A percentile compares a stretch with the other conserved stretches of the same genome.
Evolutionary conservation across 495 filamentous ascomycete genomes (phyloP).

Genomic region (Extremus antarcticus): DNA sequence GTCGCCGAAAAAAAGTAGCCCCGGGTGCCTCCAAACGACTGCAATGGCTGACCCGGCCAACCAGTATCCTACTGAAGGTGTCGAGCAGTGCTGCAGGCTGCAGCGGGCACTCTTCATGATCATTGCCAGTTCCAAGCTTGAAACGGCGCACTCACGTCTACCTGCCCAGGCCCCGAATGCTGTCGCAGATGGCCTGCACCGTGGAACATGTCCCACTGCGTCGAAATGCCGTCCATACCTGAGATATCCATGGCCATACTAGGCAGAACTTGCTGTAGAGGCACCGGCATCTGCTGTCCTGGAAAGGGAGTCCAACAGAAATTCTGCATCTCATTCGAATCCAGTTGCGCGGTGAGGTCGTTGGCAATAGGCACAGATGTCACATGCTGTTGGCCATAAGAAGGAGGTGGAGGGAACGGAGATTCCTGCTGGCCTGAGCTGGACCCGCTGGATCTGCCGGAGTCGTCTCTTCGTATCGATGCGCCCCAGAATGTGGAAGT

Average conservation of each 20-base stretch:
- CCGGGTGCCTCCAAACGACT: too few species aligned
- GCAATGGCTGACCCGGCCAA: too few species aligned
- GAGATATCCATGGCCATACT: constrained; percentile 4
- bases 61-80: too few species aligned
- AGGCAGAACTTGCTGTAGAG: not conserved
- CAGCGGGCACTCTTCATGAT: too few species aligned
- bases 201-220: not conserved
- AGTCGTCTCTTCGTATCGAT: constrained; percentile 9
- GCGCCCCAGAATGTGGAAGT: constrained; percentile 12
- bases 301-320: constrained; percentile 28
- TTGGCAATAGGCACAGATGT: not conserved
- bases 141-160: not conserved
- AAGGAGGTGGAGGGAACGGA: constrained; percentile 9
- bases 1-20: too few species aligned
- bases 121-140: constrained; percentile 3
- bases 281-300: constrained; percentile 21
- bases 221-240: not conserved
- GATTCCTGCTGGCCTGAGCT: not conserved
- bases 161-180: not conserved
- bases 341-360: constrained; percentile 10
- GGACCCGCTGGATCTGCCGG: not conserved
- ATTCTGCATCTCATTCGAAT: constrained; percentile 11
- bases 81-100: too few species aligned
- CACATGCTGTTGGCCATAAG: not conserved
- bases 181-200: not conserved